These are phyloP conservation scores for Colletotrichum musae DNA, from an alignment of 2,329 filamentous ascomycete species.

Conservation along the genomic window DNA sequence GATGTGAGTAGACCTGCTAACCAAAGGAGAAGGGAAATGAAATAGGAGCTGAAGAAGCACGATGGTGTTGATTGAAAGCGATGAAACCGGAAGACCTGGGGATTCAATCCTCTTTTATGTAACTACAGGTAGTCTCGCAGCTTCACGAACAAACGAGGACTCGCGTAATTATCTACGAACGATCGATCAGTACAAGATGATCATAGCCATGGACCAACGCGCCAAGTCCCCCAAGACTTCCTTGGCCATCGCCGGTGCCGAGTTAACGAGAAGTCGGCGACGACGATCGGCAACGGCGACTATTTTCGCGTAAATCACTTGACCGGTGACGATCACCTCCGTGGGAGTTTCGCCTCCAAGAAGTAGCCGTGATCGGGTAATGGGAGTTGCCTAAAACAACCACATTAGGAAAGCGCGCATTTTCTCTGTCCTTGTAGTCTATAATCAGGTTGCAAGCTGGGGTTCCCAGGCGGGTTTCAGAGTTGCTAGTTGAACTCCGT, in stretches of 20 bases:
- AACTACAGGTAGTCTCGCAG: background rate
- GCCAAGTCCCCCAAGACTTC: background rate
- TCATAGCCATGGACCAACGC: background rate
- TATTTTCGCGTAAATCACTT: background rate
- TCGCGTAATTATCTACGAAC: background rate
- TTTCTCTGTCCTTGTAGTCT: background rate
- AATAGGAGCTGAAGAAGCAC: too few species aligned
- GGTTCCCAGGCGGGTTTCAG: background rate
- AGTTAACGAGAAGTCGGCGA: background rate
- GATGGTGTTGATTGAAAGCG: background rate
- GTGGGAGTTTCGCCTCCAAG: background rate
- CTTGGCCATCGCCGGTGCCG: background rate
- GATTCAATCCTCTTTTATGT: background rate
- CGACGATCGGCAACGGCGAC: background rate
- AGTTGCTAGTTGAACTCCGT: too few species aligned
- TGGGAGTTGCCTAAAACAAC: background rate
- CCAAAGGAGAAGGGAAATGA: background rate
- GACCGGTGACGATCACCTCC: background rate
- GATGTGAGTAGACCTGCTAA: background rate
- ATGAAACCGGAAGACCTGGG: background rate
- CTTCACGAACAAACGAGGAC: background rate
- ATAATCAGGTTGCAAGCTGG: background rate
- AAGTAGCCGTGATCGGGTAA: background rate
- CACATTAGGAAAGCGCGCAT: background rate
- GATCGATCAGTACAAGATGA: background rate